Evolutionary conservation across 2,329 filamentous ascomycete genomes (phyloP), one percentile per base, ranked within the genome.

Genomic region (Gaeumannomyces tritici): DNA sequence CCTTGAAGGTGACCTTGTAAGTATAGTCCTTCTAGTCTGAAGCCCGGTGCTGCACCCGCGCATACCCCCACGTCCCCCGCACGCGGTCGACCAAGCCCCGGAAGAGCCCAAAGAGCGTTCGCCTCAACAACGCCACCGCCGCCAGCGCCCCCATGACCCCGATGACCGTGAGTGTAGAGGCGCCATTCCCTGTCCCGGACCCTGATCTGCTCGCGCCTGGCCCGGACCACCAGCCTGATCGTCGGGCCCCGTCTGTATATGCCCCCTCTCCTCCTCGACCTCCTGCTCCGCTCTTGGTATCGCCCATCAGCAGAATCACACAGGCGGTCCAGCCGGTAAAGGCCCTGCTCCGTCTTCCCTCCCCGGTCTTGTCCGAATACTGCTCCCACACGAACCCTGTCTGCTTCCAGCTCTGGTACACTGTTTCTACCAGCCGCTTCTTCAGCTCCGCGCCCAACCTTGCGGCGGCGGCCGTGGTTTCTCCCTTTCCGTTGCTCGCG

Each of bases 301-400:
- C 28, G 13, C 78, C 79, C 85, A 89, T 88, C 64, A 89, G 84
- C 73, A 88, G 87, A 13, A 89, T 85, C 57, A 89, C 83, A 73
- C 89, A 76, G 70, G 86, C 88, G n/a, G 87, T 89, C 87, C 87
- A 89, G 59, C 87, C 87, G 0, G 86, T 88, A 70, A 89, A 89
- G 69, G 88, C 86, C 75, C 88, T 85, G 13, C 85, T 89, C 21
- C 86, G 77, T 73, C 89, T 86, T 4, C 87, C 87, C 56, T 79
- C 78, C 15, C 87, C 87, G 0, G 83, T 87, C 63, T 87, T 83
- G 0, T 86, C 83, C 66, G 88, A 84, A 68, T 89, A 89, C 70
- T 89, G 87, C 70, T 89, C 87, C 86, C 87, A 89, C 1, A 86
- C 86, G 68, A 89, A 89, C 2, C 87, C 87, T 0, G 86, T 89